Evolutionary conservation across 768 basidiomycete genomes (phyloP).

Genomic region (Pholiota conissans): DNA sequence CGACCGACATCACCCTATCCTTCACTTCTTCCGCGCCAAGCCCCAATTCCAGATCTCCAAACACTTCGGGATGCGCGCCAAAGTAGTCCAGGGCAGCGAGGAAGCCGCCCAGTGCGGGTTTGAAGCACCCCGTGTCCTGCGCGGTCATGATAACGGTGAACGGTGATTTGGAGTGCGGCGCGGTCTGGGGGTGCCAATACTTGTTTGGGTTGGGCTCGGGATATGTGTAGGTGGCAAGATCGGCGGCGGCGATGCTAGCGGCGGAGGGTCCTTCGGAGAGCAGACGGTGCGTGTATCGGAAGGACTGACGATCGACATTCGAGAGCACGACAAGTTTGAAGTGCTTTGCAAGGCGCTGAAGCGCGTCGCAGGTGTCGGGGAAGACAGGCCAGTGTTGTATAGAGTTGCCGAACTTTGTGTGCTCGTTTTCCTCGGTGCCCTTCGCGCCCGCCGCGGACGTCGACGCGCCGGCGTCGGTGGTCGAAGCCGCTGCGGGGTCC

Average conservation of each 20-base stretch:
- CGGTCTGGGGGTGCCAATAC: conserved; percentile 45
- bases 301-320: conserved; percentile 70
- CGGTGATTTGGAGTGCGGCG: conserved; percentile 46
- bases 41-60: conserved; percentile 27
- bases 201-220: conserved; percentile 32
- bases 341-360: conserved; percentile 56
- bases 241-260: conserved; percentile 14
- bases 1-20: conserved; percentile 59
- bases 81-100: conserved; percentile 46
- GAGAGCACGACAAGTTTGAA: conserved; percentile 75
- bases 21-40: conserved; percentile 34
- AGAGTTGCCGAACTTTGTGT: conserved; percentile 57
- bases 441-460: conserved; percentile 15
- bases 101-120: conserved; percentile 62
- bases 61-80: conserved; percentile 36
- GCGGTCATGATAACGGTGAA: conserved; percentile 72
- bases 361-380: conserved; percentile 62
- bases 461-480: conserved; percentile 14
- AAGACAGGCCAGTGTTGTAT: conserved; percentile 66
- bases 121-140: conserved; percentile 73
- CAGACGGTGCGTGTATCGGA: conserved; percentile 55
- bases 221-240: conserved; percentile 28
- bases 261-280: conserved; percentile 43
- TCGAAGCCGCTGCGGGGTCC: conserved; percentile 4
- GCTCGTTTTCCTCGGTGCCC: conserved; percentile 22